These are phyloP conservation scores for Yamadazyma trypodendri DNA, from an alignment of 1,139 yeast species.

Conservation along the genomic window DNA sequence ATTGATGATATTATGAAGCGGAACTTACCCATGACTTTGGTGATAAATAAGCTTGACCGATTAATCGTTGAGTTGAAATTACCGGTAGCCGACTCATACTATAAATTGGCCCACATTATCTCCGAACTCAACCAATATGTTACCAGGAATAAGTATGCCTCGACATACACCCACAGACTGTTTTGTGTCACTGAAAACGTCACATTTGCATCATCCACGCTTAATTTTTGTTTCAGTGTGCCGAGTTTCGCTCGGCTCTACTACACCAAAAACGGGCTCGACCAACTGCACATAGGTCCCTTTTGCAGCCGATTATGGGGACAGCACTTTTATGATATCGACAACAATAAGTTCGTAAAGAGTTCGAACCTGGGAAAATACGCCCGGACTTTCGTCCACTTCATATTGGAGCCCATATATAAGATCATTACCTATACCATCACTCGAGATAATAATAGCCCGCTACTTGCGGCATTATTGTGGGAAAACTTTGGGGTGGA, in stretches of 20 bases:
- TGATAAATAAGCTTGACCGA: slow-evolving; percentile 84
- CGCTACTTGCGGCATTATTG: slow-evolving; percentile 39
- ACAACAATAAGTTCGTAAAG: slow-evolving; percentile 44
- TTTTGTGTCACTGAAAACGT: slow-evolving; percentile 74
- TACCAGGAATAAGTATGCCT: slow-evolving; percentile 23
- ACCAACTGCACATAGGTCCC: slow-evolving; percentile 33
- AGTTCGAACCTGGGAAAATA: slow-evolving; percentile 26
- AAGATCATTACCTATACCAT: slow-evolving; percentile 66
- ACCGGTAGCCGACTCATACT: slow-evolving; percentile 72
- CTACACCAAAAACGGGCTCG: slow-evolving; percentile 23
- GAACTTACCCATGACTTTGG: slow-evolving; percentile 54
- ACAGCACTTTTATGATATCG: slow-evolving; percentile 53
- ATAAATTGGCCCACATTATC: slow-evolving; percentile 62
- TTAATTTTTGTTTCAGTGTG: slow-evolving; percentile 65
- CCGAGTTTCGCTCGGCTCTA: slow-evolving; percentile 64
- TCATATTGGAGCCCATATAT: slow-evolving; percentile 77
- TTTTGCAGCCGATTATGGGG: slow-evolving; percentile 76
- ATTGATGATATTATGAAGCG: slow-evolving; percentile 49
- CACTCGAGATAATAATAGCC: slow-evolving; percentile 48
- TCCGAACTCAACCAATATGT: slow-evolving; percentile 62
- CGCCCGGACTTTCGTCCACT: slow-evolving; percentile 61
- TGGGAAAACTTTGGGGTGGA: slow-evolving; percentile 46
- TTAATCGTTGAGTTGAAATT: slow-evolving; percentile 72
- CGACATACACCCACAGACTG: slow-evolving; percentile 26
- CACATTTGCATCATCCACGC: slow-evolving; percentile 66